Conservation (phyloP, 108 stramenopile species). For the Nitzschia palea region DNA sequence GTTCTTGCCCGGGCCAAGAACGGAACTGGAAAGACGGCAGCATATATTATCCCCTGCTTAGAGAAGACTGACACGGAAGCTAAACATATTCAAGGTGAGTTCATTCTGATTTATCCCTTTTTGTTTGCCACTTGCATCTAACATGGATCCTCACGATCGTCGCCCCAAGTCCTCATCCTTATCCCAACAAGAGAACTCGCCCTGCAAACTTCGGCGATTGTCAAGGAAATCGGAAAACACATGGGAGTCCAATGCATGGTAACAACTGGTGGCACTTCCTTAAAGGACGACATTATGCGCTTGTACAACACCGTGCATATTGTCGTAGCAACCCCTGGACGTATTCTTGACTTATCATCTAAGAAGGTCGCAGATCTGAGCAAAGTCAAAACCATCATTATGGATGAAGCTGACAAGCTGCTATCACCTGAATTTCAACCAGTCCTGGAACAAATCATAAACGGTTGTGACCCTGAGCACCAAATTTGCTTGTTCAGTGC, state of each 20-base stretch:
- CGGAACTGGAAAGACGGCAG: slow-evolving; percentile 98
- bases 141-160: not conserved
- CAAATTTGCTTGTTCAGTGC: slow-evolving; percentile 99
- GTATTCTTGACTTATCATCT: slow-evolving; percentile 95
- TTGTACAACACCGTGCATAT: slow-evolving; percentile 95
- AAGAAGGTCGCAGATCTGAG: slow-evolving; percentile 94
- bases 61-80: slow-evolving; percentile 93
- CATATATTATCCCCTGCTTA: slow-evolving; percentile 98
- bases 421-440: slow-evolving; percentile 96
- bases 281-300: slow-evolving; percentile 99
- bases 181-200: slow-evolving; percentile 98
- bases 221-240: slow-evolving; percentile 98
- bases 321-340: slow-evolving; percentile 97
- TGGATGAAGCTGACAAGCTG: slow-evolving; percentile 99
- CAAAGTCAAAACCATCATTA: slow-evolving; percentile 94
- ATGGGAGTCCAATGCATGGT: slow-evolving; percentile 98
- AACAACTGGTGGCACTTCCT: slow-evolving; percentile 96
- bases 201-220: slow-evolving; percentile 97
- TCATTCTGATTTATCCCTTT: not conserved
- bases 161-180: slow-evolving; percentile 81
- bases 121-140: not conserved
- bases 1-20: slow-evolving; percentile 97
- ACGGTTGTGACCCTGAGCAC: slow-evolving; percentile 78
- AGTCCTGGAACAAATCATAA: slow-evolving; percentile 93
- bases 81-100: slow-evolving; percentile 80